Evolutionary conservation across 2,329 filamentous ascomycete genomes (phyloP), one percentile per base, ranked within the genome.

Genomic region (Botrytis cinerea): DNA sequence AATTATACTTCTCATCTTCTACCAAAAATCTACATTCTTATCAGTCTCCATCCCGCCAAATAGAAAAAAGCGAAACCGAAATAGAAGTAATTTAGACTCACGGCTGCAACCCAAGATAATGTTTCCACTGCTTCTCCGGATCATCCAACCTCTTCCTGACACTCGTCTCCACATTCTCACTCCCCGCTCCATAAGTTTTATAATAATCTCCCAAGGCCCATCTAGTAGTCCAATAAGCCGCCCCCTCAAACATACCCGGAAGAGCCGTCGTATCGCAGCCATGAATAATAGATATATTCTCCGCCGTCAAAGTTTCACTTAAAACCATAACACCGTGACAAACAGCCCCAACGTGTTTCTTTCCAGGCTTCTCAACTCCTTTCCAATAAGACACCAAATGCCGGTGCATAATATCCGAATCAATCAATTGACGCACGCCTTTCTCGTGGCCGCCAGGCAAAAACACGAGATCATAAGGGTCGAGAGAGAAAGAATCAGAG

Each of bases 391-490:
- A 80, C 2, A 81, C 81, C 5, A 88, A 77, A 18, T 85, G 82
- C 45, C 77, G 78, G 70, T 87, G 86, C 7, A 87, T 82, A 10
- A 78, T 75, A 2, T 80, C 75, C 5, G 85, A 86, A 74, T 88
- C 86, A 74, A 88, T 85, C 73, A 88, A 79, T 76, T 88, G 86
- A 0, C 82, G 82, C 0, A 88, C 84, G 20, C 81, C 79, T 80
- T 87, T 87, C 35, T 88, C 86, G 76, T 88, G 86, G 6, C 86
- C 86, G 20, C 86, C 86, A 1, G 86, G 86, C 1, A 87, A 79
- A 76, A 87, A 83, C 60, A 87, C 83, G 40, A 88, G 81, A 73
- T 86, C 83, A 76, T 84, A 88, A 16, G 80, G 73, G 38, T 83
- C 82, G 67, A 87, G 81, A 25, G 80, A 81, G 78, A 88, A 87